Percentiles rank a stretch among this genome's conserved stretches.
Evolutionary conservation across 139 green algal species (phyloP).

Genomic region (Microglena sp.): DNA sequence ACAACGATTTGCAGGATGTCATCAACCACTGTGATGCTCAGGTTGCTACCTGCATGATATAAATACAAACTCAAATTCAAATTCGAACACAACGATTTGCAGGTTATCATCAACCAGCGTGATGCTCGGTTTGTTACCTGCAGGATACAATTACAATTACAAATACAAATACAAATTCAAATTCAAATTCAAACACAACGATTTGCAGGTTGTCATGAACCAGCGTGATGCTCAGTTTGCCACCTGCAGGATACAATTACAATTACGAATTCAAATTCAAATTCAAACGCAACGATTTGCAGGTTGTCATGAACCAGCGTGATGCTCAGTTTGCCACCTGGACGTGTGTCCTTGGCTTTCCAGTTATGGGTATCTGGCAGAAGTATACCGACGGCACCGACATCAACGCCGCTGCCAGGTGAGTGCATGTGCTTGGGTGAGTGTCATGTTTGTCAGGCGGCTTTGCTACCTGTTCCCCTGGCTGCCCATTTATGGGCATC

Average conservation of each 20-base stretch:
- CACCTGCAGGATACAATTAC: too few species aligned
- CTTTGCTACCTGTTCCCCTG: too few species aligned
- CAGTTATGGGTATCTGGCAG: slow-evolving; percentile 68
- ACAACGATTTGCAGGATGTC: neutral
- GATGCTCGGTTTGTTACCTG: neutral
- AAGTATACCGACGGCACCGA: slow-evolving; percentile 54
- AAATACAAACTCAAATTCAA: too few species aligned
- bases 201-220: slow-evolving; percentile 30
- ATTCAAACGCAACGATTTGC: neutral
- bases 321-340: slow-evolving; percentile 45
- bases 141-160: too few species aligned
- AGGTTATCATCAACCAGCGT: neutral
- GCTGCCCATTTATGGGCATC: too few species aligned
- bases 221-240: slow-evolving; percentile 40
- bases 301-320: slow-evolving; percentile 42
- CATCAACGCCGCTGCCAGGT: slow-evolving; percentile 51
- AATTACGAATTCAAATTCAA: too few species aligned
- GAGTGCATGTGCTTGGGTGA: neutral
- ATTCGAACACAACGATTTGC: too few species aligned
- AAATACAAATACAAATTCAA: too few species aligned
- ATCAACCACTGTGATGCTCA: neutral
- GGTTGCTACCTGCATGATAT: too few species aligned
- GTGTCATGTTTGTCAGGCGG: neutral
- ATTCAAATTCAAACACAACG: neutral
- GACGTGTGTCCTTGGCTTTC: slow-evolving; percentile 54